phyloP scores from a whole-genome alignment of 306 rosid genomes.

The Clitoria ternatea region DNA sequence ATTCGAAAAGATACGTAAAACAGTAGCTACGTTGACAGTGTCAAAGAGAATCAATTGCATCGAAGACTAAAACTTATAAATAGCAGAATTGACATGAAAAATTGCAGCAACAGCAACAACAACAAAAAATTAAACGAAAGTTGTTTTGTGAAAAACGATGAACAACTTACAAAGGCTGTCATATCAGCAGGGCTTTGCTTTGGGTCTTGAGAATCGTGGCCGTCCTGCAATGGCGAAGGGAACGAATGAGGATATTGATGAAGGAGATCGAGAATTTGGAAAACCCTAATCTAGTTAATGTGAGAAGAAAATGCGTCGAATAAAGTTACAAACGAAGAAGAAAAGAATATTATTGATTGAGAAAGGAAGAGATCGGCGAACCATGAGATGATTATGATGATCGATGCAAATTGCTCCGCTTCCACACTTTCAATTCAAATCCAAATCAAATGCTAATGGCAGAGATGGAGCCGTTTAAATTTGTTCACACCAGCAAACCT shows the following conservation, averaged over 20 bases:
- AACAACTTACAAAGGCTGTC: conserved; percentile 84
- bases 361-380: no score
- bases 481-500: no score
- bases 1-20: not conserved
- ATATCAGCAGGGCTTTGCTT: conserved; percentile 94
- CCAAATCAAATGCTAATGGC: no score
- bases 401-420: no score
- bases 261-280: not conserved
- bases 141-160: not conserved
- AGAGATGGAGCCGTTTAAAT: no score
- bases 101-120: not conserved
- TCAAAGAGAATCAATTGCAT: not conserved
- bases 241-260: not conserved
- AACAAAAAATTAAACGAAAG: not conserved
- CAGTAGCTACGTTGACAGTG: not conserved
- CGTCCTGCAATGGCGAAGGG: conserved; percentile 52
- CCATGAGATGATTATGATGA: no score
- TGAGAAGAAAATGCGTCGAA: no score
- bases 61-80: not conserved
- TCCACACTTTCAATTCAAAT: no score
- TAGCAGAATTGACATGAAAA: not conserved
- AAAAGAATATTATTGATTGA: no score
- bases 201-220: conserved; percentile 67
- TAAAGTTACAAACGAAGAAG: no score
- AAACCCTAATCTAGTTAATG: conserved; percentile 53